Evolutionary conservation across 2,329 filamentous ascomycete genomes (phyloP).

Genomic region (Colletotrichum orbiculare): DNA sequence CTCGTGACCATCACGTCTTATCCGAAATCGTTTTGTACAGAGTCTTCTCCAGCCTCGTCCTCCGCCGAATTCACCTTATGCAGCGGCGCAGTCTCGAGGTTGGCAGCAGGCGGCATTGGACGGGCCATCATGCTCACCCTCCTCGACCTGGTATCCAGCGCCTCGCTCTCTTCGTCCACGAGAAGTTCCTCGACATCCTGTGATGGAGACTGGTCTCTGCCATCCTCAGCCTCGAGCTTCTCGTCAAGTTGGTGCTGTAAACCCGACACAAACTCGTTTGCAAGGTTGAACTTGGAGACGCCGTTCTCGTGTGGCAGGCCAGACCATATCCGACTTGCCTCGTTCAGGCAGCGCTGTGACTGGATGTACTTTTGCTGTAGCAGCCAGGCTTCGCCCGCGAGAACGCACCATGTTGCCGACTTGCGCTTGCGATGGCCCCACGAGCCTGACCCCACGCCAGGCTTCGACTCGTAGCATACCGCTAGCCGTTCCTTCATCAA

Average conservation of each 20-base stretch:
- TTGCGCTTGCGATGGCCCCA: conserved; percentile 84
- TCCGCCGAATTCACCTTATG: conserved; percentile 38
- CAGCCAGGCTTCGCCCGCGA: conserved; percentile 88
- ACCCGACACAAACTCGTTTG: conserved; percentile 62
- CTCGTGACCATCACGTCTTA: conserved; percentile 17
- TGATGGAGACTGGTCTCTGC: conserved; percentile 41
- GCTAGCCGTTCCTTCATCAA: conserved; percentile 88
- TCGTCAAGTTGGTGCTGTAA: conserved; percentile 63
- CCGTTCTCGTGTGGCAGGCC: conserved; percentile 61
- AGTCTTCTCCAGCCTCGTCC: conserved; percentile 28
- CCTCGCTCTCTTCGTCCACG: conserved; percentile 65
- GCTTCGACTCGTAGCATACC: conserved; percentile 82
- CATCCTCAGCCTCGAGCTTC: conserved; percentile 52
- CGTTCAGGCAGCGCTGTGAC: conserved; percentile 80
- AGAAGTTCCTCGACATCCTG: conserved; percentile 52
- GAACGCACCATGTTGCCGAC: conserved; percentile 87
- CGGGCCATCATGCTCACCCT: conserved; percentile 66
- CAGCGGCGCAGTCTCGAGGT: conserved; percentile 64
- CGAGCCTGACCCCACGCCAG: conserved; percentile 67
- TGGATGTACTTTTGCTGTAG: conserved; percentile 80
- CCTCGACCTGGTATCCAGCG: conserved; percentile 63
- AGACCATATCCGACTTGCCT: conserved; percentile 69
- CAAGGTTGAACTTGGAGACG: conserved; percentile 61
- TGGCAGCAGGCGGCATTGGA: conserved; percentile 49
- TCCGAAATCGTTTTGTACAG: conserved; percentile 38